Conservation (phyloP, 768 basidiomycete species). For the Psilocybe subaeruginosa region DNA sequence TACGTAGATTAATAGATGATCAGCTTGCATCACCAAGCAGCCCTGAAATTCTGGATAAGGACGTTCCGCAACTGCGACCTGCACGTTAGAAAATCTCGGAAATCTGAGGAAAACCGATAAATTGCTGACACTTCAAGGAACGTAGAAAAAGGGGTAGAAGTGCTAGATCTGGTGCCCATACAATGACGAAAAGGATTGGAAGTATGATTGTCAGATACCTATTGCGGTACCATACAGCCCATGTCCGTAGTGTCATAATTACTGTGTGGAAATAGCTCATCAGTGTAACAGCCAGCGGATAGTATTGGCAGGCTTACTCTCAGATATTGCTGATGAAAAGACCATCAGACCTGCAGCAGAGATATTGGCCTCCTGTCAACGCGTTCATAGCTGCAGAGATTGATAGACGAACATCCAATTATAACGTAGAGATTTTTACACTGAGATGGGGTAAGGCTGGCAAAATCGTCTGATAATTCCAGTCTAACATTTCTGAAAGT, state of each 20-base stretch:
- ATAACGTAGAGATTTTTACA: neutral
- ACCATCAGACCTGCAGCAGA: slow-evolving; percentile 8
- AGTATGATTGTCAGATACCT: slow-evolving; percentile 14
- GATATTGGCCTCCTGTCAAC: no score
- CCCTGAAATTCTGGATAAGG: slow-evolving; percentile 9
- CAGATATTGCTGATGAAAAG: slow-evolving; percentile 3
- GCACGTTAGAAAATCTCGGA: neutral
- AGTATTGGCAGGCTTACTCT: neutral
- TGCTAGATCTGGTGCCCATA: slow-evolving; percentile 9
- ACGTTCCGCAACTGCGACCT: neutral
- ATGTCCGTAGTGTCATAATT: slow-evolving; percentile 22
- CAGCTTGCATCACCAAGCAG: slow-evolving; percentile 12
- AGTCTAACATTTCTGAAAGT: neutral
- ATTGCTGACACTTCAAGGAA: slow-evolving; percentile 11
- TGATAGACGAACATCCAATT: neutral
- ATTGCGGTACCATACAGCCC: slow-evolving; percentile 25
- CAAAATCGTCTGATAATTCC: neutral
- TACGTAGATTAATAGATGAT: slow-evolving; percentile 4
- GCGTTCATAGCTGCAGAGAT: no score
- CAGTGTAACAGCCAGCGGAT: neutral
- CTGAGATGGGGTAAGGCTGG: neutral
- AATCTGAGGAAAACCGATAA: no score
- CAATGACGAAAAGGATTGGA: slow-evolving; percentile 8
- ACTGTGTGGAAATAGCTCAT: slow-evolving; percentile 11
- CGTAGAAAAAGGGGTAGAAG: slow-evolving; percentile 13